Evolutionary conservation across 1,284 basidiomycete species (phyloP).

Genomic region (Trametes hirsuta): DNA sequence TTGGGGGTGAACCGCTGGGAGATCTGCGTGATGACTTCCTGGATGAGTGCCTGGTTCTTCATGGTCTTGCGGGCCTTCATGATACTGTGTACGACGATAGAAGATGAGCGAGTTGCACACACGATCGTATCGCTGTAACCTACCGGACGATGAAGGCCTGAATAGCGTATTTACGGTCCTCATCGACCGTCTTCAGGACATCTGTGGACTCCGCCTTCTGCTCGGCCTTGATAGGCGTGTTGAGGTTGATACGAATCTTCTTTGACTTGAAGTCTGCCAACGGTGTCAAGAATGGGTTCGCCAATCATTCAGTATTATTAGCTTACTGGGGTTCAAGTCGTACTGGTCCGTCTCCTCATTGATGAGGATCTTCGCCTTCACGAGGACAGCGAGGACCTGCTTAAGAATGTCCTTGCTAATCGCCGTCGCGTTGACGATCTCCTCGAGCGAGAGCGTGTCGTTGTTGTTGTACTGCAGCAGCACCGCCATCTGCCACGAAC

Average conservation of each 20-base stretch:
- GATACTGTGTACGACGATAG: conserved; percentile 56
- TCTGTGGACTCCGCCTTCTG: conserved; percentile 91
- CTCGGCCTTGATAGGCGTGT: conserved; percentile 93
- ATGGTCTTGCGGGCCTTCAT: conserved; percentile 99
- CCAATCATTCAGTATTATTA: background rate
- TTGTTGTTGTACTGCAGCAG: conserved; percentile 93
- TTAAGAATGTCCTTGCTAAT: conserved; percentile 85
- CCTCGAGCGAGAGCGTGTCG: conserved; percentile 82
- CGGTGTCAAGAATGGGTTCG: background rate
- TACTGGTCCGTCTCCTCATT: conserved; percentile 88
- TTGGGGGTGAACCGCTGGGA: conserved; percentile 88
- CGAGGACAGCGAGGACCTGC: conserved; percentile 82
- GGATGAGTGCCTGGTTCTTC: conserved; percentile 94
- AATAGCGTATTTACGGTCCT: conserved; percentile 96
- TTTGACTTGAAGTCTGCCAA: conserved; percentile 90
- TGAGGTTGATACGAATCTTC: conserved; percentile 95
- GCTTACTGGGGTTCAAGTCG: conserved; percentile 90
- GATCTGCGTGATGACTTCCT: conserved; percentile 93
- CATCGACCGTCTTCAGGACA: conserved; percentile 94
- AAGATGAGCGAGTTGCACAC: background rate
- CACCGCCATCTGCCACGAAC: conserved; percentile 94
- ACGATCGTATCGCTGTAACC: conserved; percentile 26
- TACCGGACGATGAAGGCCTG: conserved; percentile 97
- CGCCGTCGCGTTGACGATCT: conserved; percentile 82
- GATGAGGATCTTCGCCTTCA: conserved; percentile 90